phyloP scores from a whole-genome alignment of 768 basidiomycete species.

The Panellus pusillus region DNA sequence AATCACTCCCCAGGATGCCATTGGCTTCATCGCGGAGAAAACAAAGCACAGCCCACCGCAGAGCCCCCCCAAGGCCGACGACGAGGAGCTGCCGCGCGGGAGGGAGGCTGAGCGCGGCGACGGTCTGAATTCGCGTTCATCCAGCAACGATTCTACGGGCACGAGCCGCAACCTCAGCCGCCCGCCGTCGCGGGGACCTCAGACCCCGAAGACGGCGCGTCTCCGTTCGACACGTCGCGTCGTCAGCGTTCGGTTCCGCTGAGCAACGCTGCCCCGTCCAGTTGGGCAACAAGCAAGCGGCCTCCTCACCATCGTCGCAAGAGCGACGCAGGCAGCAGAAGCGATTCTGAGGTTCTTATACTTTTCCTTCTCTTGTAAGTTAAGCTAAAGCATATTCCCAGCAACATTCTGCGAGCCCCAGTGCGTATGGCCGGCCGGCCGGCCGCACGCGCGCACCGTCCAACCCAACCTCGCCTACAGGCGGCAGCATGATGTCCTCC shows the following conservation, averaged over 20 bases:
- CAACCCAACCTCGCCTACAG: slow-evolving; percentile 62
- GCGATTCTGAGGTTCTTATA: slow-evolving; percentile 71
- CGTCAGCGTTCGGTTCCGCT: slow-evolving; percentile 74
- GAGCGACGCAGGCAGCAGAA: slow-evolving; percentile 73
- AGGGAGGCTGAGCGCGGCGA: slow-evolving; percentile 25
- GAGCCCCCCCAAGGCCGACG: slow-evolving; percentile 39
- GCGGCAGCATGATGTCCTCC: slow-evolving; percentile 23
- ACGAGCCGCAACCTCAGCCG: slow-evolving; percentile 47
- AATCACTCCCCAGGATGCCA: slow-evolving; percentile 63
- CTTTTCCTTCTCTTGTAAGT: slow-evolving; percentile 6
- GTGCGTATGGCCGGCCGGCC: slow-evolving; percentile 42
- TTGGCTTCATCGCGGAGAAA: slow-evolving; percentile 64
- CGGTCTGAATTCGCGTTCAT: slow-evolving; percentile 46
- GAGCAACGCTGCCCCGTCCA: slow-evolving; percentile 61
- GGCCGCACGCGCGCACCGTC: slow-evolving; percentile 67
- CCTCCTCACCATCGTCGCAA: slow-evolving; percentile 65
- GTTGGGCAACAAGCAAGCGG: slow-evolving; percentile 57
- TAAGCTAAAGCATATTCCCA: slow-evolving; percentile 20
- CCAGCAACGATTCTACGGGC: slow-evolving; percentile 55
- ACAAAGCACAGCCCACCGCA: slow-evolving; percentile 47
- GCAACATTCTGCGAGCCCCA: slow-evolving; percentile 43
- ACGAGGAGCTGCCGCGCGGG: slow-evolving; percentile 39
- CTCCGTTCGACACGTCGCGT: slow-evolving; percentile 68
- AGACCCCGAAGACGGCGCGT: slow-evolving; percentile 58
- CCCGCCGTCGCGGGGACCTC: slow-evolving; percentile 52